Percentiles rank a stretch among this genome's conserved stretches.
Evolutionary conservation across 306 rosid species (phyloP).

Genomic region (Castanospermum australe): DNA sequence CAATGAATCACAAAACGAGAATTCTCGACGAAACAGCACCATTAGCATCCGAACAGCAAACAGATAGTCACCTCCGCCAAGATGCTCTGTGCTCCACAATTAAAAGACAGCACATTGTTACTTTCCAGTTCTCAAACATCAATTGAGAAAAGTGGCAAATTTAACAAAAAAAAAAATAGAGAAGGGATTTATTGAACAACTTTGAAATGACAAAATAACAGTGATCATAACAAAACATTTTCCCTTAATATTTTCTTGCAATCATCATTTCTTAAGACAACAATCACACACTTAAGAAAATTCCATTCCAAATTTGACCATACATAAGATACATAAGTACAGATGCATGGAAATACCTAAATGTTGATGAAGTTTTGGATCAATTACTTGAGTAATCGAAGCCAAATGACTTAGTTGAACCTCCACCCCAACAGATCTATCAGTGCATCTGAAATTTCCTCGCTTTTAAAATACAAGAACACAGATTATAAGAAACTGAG

Average conservation of each 20-base stretch:
- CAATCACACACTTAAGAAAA: not conserved
- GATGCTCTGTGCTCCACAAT: slow-evolving; percentile 69
- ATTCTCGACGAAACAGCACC: slow-evolving; percentile 98
- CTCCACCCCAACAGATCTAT: slow-evolving; percentile 89
- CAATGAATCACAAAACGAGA: slow-evolving; percentile 95
- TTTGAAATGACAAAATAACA: not conserved
- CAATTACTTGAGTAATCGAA: slow-evolving; percentile 86
- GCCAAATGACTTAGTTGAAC: slow-evolving; percentile 81
- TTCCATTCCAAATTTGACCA: slow-evolving; percentile 13
- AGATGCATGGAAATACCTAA: slow-evolving; percentile 59
- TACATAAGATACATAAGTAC: slow-evolving; percentile 20
- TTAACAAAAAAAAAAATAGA: not conserved
- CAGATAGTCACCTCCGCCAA: slow-evolving; percentile 96
- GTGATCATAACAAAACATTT: not conserved
- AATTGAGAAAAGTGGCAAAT: slow-evolving; percentile 18
- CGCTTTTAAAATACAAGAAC: slow-evolving; percentile 62
- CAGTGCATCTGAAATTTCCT: slow-evolving; percentile 93
- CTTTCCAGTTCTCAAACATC: slow-evolving; percentile 15
- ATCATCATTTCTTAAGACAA: slow-evolving; percentile 17
- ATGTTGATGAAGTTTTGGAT: slow-evolving; percentile 98
- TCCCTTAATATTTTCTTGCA: slow-evolving; percentile 9
- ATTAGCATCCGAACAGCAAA: slow-evolving; percentile 99
- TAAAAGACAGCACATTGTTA: slow-evolving; percentile 32
- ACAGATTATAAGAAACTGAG: slow-evolving; percentile 43
- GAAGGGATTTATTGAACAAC: slow-evolving; percentile 5